These are phyloP conservation scores for Brassica carinata DNA, from an alignment of 345 rosid species.

Conservation along the genomic window DNA sequence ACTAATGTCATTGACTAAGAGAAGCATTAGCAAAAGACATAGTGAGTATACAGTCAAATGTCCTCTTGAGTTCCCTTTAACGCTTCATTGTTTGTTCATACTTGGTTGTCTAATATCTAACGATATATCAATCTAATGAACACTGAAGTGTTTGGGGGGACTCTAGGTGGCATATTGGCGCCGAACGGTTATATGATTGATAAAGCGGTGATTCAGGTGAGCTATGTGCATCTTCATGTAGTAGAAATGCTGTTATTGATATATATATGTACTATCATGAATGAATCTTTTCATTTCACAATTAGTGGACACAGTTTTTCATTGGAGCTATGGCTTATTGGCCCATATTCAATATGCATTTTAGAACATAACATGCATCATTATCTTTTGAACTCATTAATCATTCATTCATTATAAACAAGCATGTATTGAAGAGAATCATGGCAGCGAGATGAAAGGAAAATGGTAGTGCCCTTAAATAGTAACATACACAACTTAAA, in stretches of 20 bases:
- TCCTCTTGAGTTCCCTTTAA: slow-evolving; percentile 42
- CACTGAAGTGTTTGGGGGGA: slow-evolving; percentile 46
- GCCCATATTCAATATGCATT: not conserved
- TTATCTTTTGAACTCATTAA: not conserved
- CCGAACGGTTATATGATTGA: not conserved
- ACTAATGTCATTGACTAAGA: slow-evolving; percentile 4
- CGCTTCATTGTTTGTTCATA: slow-evolving; percentile 42
- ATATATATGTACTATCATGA: not conserved
- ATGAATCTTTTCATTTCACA: not conserved
- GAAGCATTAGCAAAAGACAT: slow-evolving; percentile 3
- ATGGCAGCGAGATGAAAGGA: not conserved
- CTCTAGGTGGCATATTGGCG: slow-evolving; percentile 34
- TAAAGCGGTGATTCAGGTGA: not conserved
- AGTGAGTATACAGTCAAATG: slow-evolving; percentile 19
- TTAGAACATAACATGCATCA: not conserved
- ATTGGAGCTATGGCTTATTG: not conserved
- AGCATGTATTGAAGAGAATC: not conserved
- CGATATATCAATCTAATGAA: not conserved
- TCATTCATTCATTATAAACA: not conserved
- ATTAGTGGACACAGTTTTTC: not conserved
- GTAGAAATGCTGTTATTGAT: not conserved
- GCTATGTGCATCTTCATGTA: not conserved
- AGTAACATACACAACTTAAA: slow-evolving; percentile 1
- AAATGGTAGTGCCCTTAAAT: not conserved
- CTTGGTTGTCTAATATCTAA: not conserved